A percentile compares a stretch with the other conserved stretches of the same genome.
These are phyloP conservation scores for Pleurotus salmoneostramineus DNA, from an alignment of 768 basidiomycete species.

Conservation along the genomic window DNA sequence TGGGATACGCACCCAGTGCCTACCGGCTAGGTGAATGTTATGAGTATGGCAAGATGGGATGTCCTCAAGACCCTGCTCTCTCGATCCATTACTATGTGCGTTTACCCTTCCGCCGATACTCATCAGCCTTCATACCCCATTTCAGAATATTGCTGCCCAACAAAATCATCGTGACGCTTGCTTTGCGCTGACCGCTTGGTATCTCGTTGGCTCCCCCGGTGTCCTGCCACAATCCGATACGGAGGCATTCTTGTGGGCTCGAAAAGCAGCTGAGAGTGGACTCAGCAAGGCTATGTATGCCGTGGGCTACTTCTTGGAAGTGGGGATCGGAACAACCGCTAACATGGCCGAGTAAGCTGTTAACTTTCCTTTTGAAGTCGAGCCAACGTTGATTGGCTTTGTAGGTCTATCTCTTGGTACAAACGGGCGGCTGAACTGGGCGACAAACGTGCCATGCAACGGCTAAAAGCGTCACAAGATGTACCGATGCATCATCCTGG, in stretches of 20 bases:
- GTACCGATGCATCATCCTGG: constrained; percentile 55
- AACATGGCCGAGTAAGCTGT: constrained; percentile 61
- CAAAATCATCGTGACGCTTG: constrained; percentile 96
- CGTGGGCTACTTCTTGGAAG: constrained; percentile 95
- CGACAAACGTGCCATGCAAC: constrained; percentile 89
- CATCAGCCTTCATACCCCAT: constrained; percentile 10
- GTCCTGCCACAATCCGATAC: constrained; percentile 98
- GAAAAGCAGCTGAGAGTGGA: constrained; percentile 89
- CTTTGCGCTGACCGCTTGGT: constrained; percentile 98
- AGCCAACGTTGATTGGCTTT: constrained; percentile 7
- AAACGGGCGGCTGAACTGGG: constrained; percentile 88
- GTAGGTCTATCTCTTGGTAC: constrained; percentile 76
- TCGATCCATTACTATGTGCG: constrained; percentile 98
- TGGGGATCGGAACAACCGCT: constrained; percentile 79
- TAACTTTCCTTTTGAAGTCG: constrained; percentile 8
- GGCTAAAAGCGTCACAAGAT: constrained; percentile 61
- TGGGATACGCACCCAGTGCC: constrained; percentile 95
- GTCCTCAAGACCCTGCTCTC: constrained; percentile 93
- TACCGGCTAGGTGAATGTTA: constrained; percentile 97
- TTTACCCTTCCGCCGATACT: constrained; percentile 14
- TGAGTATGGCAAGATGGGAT: constrained; percentile 98
- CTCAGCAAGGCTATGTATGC: constrained; percentile 97
- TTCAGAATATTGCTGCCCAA: constrained; percentile 94
- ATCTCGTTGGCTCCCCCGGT: constrained; percentile 96
- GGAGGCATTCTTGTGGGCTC: constrained; percentile 97